Conservation (phyloP, 352 stramenopile species). For the Blastocystis sp. region DNA sequence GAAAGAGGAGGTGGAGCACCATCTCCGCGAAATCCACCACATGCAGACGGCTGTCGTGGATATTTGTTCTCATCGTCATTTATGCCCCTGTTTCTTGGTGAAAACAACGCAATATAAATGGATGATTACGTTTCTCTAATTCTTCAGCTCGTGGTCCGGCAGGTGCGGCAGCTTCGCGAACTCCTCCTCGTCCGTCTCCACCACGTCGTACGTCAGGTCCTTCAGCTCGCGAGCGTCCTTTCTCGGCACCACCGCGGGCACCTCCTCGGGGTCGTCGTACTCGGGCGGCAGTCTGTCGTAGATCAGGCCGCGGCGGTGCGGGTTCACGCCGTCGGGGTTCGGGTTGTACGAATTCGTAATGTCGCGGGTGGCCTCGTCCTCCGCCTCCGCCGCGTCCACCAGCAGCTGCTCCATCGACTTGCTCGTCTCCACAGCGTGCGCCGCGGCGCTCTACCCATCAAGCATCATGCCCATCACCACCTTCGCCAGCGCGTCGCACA, state of each 20-base stretch:
- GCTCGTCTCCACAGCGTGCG: slow-evolving; percentile 26
- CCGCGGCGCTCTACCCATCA: slow-evolving; percentile 35
- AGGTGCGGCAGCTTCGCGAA: slow-evolving; percentile 51
- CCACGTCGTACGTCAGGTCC: background rate
- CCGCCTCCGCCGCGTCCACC: slow-evolving; percentile 44
- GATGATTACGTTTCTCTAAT: slow-evolving; percentile 55
- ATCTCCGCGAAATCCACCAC: slow-evolving; percentile 39
- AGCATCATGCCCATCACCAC: background rate
- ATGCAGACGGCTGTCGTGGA: slow-evolving; percentile 63
- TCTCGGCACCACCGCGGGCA: slow-evolving; percentile 43
- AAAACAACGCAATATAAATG: slow-evolving; percentile 63
- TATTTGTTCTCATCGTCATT: background rate
- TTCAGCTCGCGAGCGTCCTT: background rate
- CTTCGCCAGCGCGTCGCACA: slow-evolving; percentile 31
- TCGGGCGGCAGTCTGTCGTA: slow-evolving; percentile 63
- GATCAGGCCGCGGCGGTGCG: slow-evolving; percentile 58
- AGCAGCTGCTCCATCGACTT: slow-evolving; percentile 53
- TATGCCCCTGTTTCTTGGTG: background rate
- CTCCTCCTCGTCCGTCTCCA: slow-evolving; percentile 55
- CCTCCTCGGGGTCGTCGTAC: slow-evolving; percentile 42
- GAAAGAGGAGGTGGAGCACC: slow-evolving; percentile 45
- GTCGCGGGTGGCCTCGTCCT: slow-evolving; percentile 49
- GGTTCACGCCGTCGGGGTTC: slow-evolving; percentile 48
- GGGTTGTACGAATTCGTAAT: slow-evolving; percentile 49
- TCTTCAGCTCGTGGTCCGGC: slow-evolving; percentile 53